Evolutionary conservation across 2,329 filamentous ascomycete genomes (phyloP), one percentile per base, ranked within the genome.

Genomic region (Fusarium miscanthi): DNA sequence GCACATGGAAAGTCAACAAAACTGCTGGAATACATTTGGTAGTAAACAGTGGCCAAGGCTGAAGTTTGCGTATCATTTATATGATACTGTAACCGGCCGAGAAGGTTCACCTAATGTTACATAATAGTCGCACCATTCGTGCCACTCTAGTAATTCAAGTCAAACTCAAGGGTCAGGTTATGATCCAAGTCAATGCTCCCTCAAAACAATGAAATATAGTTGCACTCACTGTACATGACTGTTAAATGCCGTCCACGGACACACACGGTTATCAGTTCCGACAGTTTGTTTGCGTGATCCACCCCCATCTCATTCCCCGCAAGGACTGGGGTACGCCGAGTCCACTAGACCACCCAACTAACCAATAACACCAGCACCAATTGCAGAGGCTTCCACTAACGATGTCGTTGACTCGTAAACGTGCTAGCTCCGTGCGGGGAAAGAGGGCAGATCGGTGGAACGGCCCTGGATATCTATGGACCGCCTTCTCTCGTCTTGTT

Each of bases 21-120:
- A 9, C 3, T 17, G 2, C 19, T 25, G 3, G 3, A 5, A 8
- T 23, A 5, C 1, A 19, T 1, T 0, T 0, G 11, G 30, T 10
- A 23, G 30, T 23, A 8, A 8, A 19, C 10, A n/a, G 4, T 14
- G 16, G 8, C 16, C n/a, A 25, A 33, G 46, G n/a, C 14, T 23
- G 3, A 35, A 33, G 30, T 2, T 51, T 51, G 2, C 16, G 17
- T 17, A 2, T 12, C 4, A 17, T 52, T 40, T 27, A 9, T 7
- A n/a, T 27, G 6, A 37, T n/a, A 27, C 23, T 8, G 23, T 21
- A 4, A 40, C 25, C 17, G 19, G 12, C 11, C 17, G 13, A 25
- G 4, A 52, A 37, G 6, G 16, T 52, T 23, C 7, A 14, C n/a
- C 3, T 14, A 1, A 19, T 14, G 46, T 51, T 51, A 23, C 30